Percentiles rank a stretch among this genome's conserved stretches.
Conservation (phyloP, 1,284 basidiomycete genomes). For the Moniliella sp. region DNA sequence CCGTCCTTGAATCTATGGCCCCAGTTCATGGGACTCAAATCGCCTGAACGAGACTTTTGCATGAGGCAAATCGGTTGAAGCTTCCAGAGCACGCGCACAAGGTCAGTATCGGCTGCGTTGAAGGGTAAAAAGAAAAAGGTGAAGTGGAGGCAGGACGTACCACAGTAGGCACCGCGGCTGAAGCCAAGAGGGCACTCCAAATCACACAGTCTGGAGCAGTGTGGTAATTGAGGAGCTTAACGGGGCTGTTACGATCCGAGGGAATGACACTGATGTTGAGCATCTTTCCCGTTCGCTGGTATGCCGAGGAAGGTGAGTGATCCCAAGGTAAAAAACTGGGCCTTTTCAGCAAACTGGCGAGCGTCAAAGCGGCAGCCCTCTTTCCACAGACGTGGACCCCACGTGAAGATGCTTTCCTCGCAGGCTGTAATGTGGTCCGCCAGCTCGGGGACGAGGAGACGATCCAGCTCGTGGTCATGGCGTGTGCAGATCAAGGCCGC, state of each 20-base stretch:
- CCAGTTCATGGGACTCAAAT: conserved; percentile 75
- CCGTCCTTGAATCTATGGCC: conserved; percentile 40
- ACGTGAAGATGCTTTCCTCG: conserved; percentile 47
- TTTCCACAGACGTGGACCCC: conserved; percentile 57
- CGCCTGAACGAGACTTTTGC: conserved; percentile 68
- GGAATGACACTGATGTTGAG: conserved; percentile 88
- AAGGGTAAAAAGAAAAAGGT: too few relatives aligned
- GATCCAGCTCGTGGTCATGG: conserved; percentile 65
- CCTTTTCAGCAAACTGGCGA: conserved; percentile 56
- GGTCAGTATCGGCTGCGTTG: too few relatives aligned
- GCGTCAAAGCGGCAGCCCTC: conserved; percentile 88
- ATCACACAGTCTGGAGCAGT: conserved; percentile 68
- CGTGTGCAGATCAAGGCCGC: conserved; percentile 57
- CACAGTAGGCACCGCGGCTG: conserved; percentile 27
- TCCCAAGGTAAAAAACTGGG: conserved; percentile 71
- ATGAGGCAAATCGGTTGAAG: conserved; percentile 53
- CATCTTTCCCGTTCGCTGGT: conserved; percentile 63
- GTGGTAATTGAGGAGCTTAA: conserved; percentile 80
- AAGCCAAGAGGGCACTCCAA: conserved; percentile 37
- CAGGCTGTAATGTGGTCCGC: conserved; percentile 76
- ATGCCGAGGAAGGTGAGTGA: conserved; percentile 82
- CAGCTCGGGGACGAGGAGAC: conserved; percentile 37
- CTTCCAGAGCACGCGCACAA: too few relatives aligned
- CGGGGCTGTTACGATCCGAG: conserved; percentile 68
- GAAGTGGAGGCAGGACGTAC: too few relatives aligned